Percentiles rank a stretch among this genome's conserved stretches.
phyloP scores from a whole-genome alignment of 2,329 filamentous ascomycete genomes.

The Fusarium graminum region DNA sequence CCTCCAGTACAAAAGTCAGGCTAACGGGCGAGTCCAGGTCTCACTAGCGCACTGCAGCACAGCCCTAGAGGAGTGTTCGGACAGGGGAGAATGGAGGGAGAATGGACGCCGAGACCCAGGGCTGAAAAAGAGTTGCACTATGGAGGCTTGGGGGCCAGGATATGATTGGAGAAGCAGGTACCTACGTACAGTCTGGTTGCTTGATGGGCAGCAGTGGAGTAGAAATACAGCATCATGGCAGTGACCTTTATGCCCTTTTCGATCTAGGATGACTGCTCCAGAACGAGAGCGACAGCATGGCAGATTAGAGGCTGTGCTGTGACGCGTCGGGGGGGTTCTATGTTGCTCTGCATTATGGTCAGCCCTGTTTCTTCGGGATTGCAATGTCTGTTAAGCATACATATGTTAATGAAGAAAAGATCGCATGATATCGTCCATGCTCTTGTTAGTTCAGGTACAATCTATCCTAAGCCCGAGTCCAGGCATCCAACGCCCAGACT shows the following conservation, averaged over 20 bases:
- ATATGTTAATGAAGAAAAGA: not conserved
- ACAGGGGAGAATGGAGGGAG: constrained; percentile 20
- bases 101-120: constrained; percentile 21
- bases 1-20: constrained; percentile 25
- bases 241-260: constrained; percentile 2
- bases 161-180: constrained; percentile 32
- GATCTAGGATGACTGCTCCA: constrained; percentile 27
- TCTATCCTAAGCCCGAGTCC: not conserved
- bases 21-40: constrained; percentile 37
- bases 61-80: constrained; percentile 41
- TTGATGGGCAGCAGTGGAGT: constrained; percentile 1
- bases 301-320: constrained; percentile 31
- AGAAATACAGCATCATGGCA: constrained; percentile 2
- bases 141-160: constrained; percentile 22
- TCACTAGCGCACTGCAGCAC: constrained; percentile 39
- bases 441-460: constrained; percentile 1
- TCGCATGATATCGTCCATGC: constrained; percentile 1
- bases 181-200: not conserved
- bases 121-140: constrained; percentile 25
- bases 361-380: not conserved
- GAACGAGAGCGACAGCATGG: constrained; percentile 6
- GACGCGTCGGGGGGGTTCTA: not conserved
- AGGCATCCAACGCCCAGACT: constrained; percentile 20
- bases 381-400: not conserved
- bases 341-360: not conserved